Evolutionary conservation across 1,284 basidiomycete species (phyloP).

Genomic region (Irpex sp.): DNA sequence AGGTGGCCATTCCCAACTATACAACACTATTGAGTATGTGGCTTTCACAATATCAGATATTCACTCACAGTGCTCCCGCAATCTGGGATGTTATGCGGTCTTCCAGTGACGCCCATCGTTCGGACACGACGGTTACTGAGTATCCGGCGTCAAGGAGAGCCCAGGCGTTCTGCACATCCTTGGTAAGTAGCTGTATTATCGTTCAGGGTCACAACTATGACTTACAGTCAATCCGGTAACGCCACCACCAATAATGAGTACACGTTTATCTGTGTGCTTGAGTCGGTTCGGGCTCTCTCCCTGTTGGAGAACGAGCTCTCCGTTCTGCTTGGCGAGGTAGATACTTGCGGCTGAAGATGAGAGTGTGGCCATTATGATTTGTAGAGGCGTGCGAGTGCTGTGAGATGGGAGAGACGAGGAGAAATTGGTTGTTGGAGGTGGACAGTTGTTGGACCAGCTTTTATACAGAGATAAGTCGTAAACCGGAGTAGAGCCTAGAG

Average conservation of each 20-base stretch:
- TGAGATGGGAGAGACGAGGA: background rate
- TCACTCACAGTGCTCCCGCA: slow-evolving; percentile 26
- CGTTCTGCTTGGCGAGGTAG: slow-evolving; percentile 13
- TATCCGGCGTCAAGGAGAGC: slow-evolving; percentile 29
- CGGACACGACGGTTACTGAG: slow-evolving; percentile 28
- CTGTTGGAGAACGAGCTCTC: slow-evolving; percentile 14
- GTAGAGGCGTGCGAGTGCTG: background rate
- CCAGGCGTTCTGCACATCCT: slow-evolving; percentile 24
- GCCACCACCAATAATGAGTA: slow-evolving; percentile 24
- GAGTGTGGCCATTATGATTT: background rate
- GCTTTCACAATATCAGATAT: background rate
- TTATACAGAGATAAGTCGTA: background rate
- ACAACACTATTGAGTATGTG: background rate
- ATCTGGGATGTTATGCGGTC: slow-evolving; percentile 30
- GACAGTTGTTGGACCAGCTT: background rate
- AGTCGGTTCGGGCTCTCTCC: slow-evolving; percentile 11
- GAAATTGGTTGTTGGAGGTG: background rate
- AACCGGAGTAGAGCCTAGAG: background rate
- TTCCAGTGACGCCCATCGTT: slow-evolving; percentile 21
- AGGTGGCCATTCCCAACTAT: slow-evolving; percentile 32
- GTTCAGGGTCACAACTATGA: background rate
- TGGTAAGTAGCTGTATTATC: background rate
- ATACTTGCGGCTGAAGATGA: slow-evolving; percentile 2
- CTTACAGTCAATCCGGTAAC: slow-evolving; percentile 24
- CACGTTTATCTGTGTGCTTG: slow-evolving; percentile 11